Base-by-base conservation (phyloP, 1,139 yeast genomes). In the Taphrina communis region DNA sequence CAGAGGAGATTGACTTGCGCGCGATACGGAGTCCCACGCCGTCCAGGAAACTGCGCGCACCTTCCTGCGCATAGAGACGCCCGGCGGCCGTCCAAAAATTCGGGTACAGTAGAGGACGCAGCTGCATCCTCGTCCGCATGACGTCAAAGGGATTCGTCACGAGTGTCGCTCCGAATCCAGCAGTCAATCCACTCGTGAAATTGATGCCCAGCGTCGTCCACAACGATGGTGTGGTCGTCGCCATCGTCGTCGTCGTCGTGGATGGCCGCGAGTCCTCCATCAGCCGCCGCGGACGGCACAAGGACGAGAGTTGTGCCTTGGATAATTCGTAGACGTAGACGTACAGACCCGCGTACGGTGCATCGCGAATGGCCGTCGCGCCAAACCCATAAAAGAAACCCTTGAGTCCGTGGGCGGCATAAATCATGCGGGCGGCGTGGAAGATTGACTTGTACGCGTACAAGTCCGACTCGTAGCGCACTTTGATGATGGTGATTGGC, bases 401-500 rank as follows among this genome's bases (percentile, higher is more conserved):
- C 25, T 79, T 77, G 0, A 86, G 31, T 1, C 90, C 86, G 70
- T 84, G 83, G 1, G 77, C 76, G 14, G 74, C 70, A 70, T 84
- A 86, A 3, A 92, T 89, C 12, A 86, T 85, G 53, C 76, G 79
- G 0, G 85, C 77, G 0, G 97, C 95, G 61, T 86, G 88, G 41
- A 77, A 74, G 75, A 94, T 77, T 14, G 96, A 86, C 56, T 80
- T 82, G 77, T 92, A 92, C 62, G 84, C 80, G 78, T 90, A 93
- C 70, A 88, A 74, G 67, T 88, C 88, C 31, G 73, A 71, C 60
- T 70, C 57, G 75, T 85, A 92, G 58, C 98, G 82, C 11, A 96
- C 95, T 76, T 94, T 94, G 60, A 94, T 80, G n/a, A 94, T 87
- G 0, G 99, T 94, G n/a, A 94, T 85, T 0, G 99, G 99, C 99